Evolutionary conservation across 164 flowering plant species (phyloP).

Genomic region (Magnolia changhungtana): DNA sequence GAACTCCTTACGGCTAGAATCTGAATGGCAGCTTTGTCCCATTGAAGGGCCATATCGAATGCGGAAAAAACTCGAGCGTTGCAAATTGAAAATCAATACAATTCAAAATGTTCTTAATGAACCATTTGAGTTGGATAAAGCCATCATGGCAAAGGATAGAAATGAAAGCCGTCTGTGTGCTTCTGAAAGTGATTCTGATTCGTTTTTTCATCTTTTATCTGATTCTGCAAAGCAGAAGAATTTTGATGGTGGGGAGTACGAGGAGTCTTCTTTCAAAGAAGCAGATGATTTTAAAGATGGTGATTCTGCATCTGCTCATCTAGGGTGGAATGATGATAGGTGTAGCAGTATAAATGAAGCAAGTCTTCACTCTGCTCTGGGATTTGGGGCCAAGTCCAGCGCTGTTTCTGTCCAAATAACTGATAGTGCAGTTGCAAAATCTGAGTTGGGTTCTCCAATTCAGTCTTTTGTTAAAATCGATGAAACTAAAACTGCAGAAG

Average conservation of each 20-base stretch:
- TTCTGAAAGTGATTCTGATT: slow-evolving; percentile 56
- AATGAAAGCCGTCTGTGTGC: slow-evolving; percentile 40
- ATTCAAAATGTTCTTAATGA: slow-evolving; percentile 64
- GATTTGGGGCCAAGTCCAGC: slow-evolving; percentile 77
- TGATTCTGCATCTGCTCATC: slow-evolving; percentile 46
- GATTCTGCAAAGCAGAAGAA: slow-evolving; percentile 40
- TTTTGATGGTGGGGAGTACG: slow-evolving; percentile 44
- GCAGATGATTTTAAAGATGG: slow-evolving; percentile 44
- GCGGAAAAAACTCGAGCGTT: slow-evolving; percentile 96
- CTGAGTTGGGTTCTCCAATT: slow-evolving; percentile 74
- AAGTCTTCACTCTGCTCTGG: slow-evolving; percentile 91
- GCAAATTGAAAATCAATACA: slow-evolving; percentile 64
- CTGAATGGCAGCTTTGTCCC: slow-evolving; percentile 97
- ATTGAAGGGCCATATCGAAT: slow-evolving; percentile 98
- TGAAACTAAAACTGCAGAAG: slow-evolving; percentile 50
- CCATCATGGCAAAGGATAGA: slow-evolving; percentile 43
- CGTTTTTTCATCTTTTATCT: slow-evolving; percentile 50
- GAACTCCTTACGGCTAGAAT: slow-evolving; percentile 49
- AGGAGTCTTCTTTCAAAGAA: slow-evolving; percentile 51
- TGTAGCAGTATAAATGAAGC: slow-evolving; percentile 81
- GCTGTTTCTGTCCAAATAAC: slow-evolving; percentile 54
- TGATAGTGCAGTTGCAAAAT: slow-evolving; percentile 58
- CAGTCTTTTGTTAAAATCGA: slow-evolving; percentile 62
- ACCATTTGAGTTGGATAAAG: slow-evolving; percentile 40
- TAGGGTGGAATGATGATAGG: slow-evolving; percentile 78